Conservation (phyloP, 2,329 filamentous ascomycete genomes). For the Calonectria hawksworthii region DNA sequence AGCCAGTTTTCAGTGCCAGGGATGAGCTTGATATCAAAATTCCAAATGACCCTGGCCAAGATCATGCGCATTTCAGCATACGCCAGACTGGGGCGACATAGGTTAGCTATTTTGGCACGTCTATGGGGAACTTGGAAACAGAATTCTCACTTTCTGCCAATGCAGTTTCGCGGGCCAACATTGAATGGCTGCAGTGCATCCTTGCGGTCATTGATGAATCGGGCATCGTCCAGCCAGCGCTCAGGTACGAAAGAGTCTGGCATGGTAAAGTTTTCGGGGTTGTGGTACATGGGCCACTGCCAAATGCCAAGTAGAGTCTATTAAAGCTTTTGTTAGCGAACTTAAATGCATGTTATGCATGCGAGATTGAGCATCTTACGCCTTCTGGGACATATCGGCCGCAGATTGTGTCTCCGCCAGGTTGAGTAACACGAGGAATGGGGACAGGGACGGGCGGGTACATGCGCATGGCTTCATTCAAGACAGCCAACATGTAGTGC, state of each 20-base stretch:
- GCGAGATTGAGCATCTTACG: not conserved
- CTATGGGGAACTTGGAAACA: not conserved
- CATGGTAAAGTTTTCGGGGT: slow-evolving; percentile 11
- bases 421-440: slow-evolving; percentile 1
- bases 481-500: not conserved
- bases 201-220: not conserved
- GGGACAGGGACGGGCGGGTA: slow-evolving; percentile 15
- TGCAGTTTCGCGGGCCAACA: slow-evolving; percentile 19
- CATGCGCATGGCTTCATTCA: slow-evolving; percentile 17
- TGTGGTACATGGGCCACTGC: slow-evolving; percentile 24
- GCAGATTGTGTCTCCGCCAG: slow-evolving; percentile 10
- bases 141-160: slow-evolving; percentile 20
- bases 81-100: not conserved
- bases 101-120: not conserved
- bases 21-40: not conserved
- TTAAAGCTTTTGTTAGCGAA: not conserved
- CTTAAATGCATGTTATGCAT: not conserved
- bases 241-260: slow-evolving; percentile 16
- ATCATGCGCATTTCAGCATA: not conserved
- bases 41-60: not conserved
- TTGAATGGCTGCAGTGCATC: slow-evolving; percentile 20
- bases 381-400: not conserved
- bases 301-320: slow-evolving; percentile 12
- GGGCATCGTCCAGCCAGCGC: slow-evolving; percentile 15
- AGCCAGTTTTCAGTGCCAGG: not conserved